These are phyloP conservation scores for Eucalyptus curtisii DNA, from an alignment of 345 rosid genomes.

Conservation along the genomic window DNA sequence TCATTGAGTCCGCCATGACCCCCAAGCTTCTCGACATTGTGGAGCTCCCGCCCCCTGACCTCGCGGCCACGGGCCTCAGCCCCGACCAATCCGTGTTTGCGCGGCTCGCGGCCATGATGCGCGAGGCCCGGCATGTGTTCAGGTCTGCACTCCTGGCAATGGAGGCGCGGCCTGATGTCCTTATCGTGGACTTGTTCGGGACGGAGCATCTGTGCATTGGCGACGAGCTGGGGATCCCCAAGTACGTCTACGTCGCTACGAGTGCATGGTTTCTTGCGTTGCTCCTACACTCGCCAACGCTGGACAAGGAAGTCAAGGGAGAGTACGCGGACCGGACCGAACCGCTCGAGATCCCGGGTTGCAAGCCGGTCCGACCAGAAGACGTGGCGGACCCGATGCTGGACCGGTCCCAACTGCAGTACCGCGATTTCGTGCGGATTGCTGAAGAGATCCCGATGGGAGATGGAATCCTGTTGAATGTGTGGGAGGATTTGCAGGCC, in stretches of 20 bases:
- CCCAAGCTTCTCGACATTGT: conserved; percentile 5
- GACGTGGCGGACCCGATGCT: conserved; percentile 28
- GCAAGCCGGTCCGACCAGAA: conserved; percentile 26
- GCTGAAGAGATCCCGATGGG: conserved; percentile 7
- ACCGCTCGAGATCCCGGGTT: conserved; percentile 40
- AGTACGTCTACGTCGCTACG: conserved; percentile 12
- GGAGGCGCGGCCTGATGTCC: conserved; percentile 18
- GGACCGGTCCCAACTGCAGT: conserved; percentile 9
- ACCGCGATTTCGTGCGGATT: not conserved
- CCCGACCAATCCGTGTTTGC: conserved; percentile 22
- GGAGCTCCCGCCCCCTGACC: conserved; percentile 15
- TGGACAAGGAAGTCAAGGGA: conserved; percentile 23
- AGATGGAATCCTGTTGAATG: conserved; percentile 48
- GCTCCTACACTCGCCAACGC: not conserved
- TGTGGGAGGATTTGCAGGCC: conserved; percentile 45
- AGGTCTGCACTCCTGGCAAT: conserved; percentile 13
- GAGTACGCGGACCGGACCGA: conserved; percentile 14
- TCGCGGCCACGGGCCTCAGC: conserved; percentile 17
- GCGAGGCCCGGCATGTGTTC: not conserved
- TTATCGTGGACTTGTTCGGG: conserved; percentile 44
- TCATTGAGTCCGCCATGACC: conserved; percentile 2
- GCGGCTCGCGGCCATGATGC: conserved; percentile 14
- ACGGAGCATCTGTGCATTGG: conserved; percentile 17
- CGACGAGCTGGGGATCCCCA: conserved; percentile 23
- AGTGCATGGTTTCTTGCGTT: conserved; percentile 51